Evolutionary conservation across 805 yeast species (phyloP), one percentile per base, ranked within the genome.

Genomic region (Lipomyces spencermartinsiae): DNA sequence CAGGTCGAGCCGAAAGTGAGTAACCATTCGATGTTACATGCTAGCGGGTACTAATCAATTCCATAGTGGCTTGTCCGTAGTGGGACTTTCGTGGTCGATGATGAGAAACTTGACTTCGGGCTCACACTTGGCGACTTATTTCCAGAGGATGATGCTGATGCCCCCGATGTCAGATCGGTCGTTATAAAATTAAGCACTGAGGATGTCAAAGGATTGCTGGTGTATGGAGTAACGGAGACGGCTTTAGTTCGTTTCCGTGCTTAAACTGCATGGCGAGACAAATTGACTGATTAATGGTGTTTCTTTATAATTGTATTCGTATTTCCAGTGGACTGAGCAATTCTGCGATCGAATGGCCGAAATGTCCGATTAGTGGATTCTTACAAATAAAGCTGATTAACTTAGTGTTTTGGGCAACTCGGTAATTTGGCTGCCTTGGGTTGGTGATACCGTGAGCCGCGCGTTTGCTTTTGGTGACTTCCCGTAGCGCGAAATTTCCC

Each of bases 11-110:
- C 46, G 46, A 39, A 39, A 6, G 46, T 39, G n/a, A 39, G 46
- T 39, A 39, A 39, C 14, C 46, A 12, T 39, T 12, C n/a, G 14
- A 39, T 39, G 14, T 39, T 16, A 39, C n/a, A 39, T 39, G 46
- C 46, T 39, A n/a, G 46, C 46, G 14, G 46, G 46, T 39, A 39
- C 46, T 39, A 39, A 39, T 39, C 46, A 39, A 12, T 39, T 39
- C n/a, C 46, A 39, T 39, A 39, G 46, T 39, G 46, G 46, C 46
- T 39, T 39, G 46, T 39, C n/a, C 46, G 46, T 39, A 39, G 46
- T 10, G 46, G 46, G n/a, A 39, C 46, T 14, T 39, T 12, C n/a
- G 46, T 39, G 46, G 14, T 39, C 46, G n/a, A 39, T 39, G 46
- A 39, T 6, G n/a, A 39, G 46, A 16, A 39, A 39, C 46, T 39